Base-by-base conservation (phyloP, 257 asterid genomes). In the Plantago ovata region DNA sequence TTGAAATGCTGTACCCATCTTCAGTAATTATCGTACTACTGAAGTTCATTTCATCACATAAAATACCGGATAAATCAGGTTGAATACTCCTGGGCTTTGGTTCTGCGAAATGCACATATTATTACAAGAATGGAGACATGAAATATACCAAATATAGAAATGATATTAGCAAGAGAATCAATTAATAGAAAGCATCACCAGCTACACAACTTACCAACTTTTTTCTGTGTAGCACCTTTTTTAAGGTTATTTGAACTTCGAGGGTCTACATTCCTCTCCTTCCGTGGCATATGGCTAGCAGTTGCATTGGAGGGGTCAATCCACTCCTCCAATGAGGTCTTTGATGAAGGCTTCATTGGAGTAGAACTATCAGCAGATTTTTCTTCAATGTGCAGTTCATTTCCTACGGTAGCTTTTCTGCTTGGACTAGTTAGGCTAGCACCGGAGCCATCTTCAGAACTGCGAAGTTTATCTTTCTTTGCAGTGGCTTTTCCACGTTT, bases 281-380 rank as follows among this genome's bases (percentile, higher is more conserved):
- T 80, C 54, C 68, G 80, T 10, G 97, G 98, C 60, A 88, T 85
- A 75, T 93, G 89, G 69, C 95, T 97, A 57, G 89, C 98, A 72
- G 89, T 84, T 16, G 97, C 97, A 73, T 82, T 78, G 20, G 97
- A 75, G 32, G 95, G 94, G 54, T 97, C 98, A 64, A 84, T 64
- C 96, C 98, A 89, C 75, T 86, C 98, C 71, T 81, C 86, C 60
- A 82, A 39, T 59, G 98, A 72, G 47, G 84, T 82, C 62, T 84
- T 89, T 28, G 36, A 28, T 28, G 36, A 28, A 28, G 36, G 36
- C 62, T 83, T 87, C 39, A 72, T 72, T 65, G 61, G 67, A 38
- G 60, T 50, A 71, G 71, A 28, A 1, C 7, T 8, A 8, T 6
- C 36, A 8, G 36, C 82, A 2, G 64, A 49, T 61, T 74, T 86